These are phyloP conservation scores for Sporisorium iseilematis-ciliati DNA, from an alignment of 1,284 basidiomycete species.

Conservation along the genomic window DNA sequence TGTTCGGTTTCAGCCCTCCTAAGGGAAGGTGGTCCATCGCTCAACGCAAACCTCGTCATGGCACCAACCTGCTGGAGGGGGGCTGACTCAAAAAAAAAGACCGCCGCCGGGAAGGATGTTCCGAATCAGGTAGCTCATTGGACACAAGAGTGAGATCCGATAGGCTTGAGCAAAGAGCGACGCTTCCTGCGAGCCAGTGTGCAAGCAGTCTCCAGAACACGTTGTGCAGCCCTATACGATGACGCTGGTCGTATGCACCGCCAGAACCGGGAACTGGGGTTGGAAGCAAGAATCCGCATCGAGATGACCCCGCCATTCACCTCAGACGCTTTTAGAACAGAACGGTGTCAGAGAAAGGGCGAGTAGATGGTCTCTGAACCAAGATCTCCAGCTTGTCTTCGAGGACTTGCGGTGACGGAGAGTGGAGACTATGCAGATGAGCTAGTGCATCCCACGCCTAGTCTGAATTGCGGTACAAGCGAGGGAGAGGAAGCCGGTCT, in stretches of 20 bases:
- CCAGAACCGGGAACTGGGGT: not conserved
- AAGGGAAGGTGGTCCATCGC: slow-evolving; percentile 4
- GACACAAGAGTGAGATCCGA: not conserved
- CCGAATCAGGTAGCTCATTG: slow-evolving; percentile 23
- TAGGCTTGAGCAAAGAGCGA: not conserved
- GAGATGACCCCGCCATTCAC: not conserved
- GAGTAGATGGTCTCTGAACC: slow-evolving; percentile 4
- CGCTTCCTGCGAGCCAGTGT: slow-evolving; percentile 20
- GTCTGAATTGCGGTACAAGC: not conserved
- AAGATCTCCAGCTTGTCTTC: not conserved
- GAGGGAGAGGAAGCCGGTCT: not conserved
- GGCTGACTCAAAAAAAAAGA: not conserved
- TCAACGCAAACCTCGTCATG: slow-evolving; percentile 3
- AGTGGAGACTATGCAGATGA: slow-evolving; percentile 17
- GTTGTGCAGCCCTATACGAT: not conserved
- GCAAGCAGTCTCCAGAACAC: not conserved
- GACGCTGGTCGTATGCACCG: slow-evolving; percentile 2
- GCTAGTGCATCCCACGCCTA: slow-evolving; percentile 34
- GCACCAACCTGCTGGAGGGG: not conserved
- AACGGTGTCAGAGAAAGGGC: not conserved
- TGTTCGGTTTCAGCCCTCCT: not conserved
- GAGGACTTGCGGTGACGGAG: not conserved
- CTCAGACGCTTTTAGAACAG: too few species aligned
- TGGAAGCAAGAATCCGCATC: not conserved
- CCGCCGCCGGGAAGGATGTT: slow-evolving; percentile 2